phyloP scores from a whole-genome alignment of 106 monocot genomes.

The Acorus gramineus region DNA sequence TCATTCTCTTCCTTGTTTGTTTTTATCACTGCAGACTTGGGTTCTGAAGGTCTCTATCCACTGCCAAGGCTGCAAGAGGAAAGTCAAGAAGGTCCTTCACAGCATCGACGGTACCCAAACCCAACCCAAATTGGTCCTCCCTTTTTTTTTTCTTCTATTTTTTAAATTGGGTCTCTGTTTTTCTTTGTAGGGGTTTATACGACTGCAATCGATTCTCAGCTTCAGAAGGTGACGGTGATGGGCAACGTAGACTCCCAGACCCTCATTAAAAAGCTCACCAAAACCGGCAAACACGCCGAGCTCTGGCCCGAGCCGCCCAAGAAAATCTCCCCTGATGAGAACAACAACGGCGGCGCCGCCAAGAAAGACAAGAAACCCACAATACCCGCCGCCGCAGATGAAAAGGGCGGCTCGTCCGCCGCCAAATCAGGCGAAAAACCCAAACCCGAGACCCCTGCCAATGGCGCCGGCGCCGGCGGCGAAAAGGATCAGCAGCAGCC shows the following conservation, averaged over 20 bases:
- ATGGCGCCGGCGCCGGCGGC: background rate
- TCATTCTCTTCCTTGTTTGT: background rate
- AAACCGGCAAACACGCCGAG: conserved; percentile 78
- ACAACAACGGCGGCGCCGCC: background rate
- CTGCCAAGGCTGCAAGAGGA: conserved; percentile 69
- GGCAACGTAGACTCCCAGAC: conserved; percentile 59
- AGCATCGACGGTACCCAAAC: conserved; percentile 41
- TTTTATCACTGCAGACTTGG: conserved; percentile 29
- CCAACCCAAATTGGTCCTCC: background rate
- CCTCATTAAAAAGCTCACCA: conserved; percentile 69
- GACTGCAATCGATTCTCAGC: conserved; percentile 47
- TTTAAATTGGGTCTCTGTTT: background rate
- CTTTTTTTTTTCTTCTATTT: background rate
- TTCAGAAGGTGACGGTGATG: conserved; percentile 69
- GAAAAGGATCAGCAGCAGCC: background rate
- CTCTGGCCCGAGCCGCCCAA: conserved; percentile 51
- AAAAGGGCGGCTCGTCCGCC: too few species aligned
- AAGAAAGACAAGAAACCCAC: conserved; percentile 11
- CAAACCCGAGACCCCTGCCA: background rate
- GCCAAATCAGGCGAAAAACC: background rate
- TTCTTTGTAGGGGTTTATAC: conserved; percentile 60
- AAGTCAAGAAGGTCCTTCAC: conserved; percentile 70
- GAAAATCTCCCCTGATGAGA: background rate
- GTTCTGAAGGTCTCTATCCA: conserved; percentile 65
- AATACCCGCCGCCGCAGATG: too few species aligned